These are phyloP conservation scores for Puccinia triticina DNA, from an alignment of 1,284 basidiomycete species.

Conservation along the genomic window DNA sequence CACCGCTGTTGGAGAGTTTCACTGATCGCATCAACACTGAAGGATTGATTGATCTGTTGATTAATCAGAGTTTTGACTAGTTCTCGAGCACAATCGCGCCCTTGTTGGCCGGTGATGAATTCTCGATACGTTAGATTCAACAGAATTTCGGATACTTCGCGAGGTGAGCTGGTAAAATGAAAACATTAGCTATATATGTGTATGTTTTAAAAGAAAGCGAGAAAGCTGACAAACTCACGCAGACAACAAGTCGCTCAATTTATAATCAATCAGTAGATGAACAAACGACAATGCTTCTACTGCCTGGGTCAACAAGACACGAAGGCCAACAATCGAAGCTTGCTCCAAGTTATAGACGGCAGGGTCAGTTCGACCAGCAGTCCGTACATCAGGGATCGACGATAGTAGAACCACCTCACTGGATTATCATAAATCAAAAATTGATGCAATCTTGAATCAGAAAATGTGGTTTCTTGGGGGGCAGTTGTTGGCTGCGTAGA, in stretches of 20 bases:
- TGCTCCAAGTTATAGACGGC: constrained; percentile 69
- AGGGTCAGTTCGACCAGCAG: constrained; percentile 41
- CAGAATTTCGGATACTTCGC: constrained; percentile 63
- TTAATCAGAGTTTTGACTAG: constrained; percentile 94
- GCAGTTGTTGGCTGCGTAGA: not conserved
- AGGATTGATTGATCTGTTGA: constrained; percentile 93
- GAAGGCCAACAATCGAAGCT: constrained; percentile 73
- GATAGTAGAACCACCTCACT: constrained; percentile 53
- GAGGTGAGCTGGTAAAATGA: constrained; percentile 69
- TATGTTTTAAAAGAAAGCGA: not conserved
- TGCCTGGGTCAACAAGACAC: constrained; percentile 74
- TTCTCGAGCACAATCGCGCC: constrained; percentile 79
- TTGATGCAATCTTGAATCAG: not conserved
- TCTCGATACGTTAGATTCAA: constrained; percentile 76
- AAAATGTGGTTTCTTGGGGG: not conserved
- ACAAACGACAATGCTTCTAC: constrained; percentile 93
- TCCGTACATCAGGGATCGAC: constrained; percentile 51
- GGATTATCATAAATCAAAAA: constrained; percentile 4
- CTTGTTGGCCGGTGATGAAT: constrained; percentile 78
- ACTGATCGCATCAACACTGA: constrained; percentile 93
- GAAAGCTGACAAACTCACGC: constrained; percentile 65
- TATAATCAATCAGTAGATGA: constrained; percentile 86
- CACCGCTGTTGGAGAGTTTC: constrained; percentile 91
- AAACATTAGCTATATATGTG: not conserved
- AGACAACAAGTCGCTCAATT: constrained; percentile 78